Evolutionary conservation across 495 filamentous ascomycete genomes (phyloP).

Genomic region (Penicillium lividum): DNA sequence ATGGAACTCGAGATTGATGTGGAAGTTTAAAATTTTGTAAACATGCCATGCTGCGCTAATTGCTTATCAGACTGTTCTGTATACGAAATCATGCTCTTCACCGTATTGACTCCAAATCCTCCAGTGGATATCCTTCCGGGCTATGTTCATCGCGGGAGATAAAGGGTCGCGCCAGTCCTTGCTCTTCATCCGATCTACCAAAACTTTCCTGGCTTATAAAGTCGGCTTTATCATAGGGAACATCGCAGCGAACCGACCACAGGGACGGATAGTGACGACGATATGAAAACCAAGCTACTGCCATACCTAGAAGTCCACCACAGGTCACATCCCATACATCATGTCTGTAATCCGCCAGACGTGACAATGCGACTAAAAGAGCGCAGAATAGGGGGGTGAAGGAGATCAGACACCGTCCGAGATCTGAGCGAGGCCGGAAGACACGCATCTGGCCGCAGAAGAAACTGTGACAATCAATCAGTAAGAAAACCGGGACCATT

Average conservation of each 20-base stretch:
- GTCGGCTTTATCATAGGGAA: conserved; percentile 53
- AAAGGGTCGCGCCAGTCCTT: conserved; percentile 24
- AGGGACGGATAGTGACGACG: conserved; percentile 65
- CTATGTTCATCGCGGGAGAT: conserved; percentile 15
- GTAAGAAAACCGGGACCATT: not conserved
- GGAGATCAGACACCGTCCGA: conserved; percentile 59
- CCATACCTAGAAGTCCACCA: conserved; percentile 72
- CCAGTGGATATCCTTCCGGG: conserved; percentile 29
- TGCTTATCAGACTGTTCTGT: not conserved
- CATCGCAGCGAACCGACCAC: conserved; percentile 49
- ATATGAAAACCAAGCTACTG: conserved; percentile 81
- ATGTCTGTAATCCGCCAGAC: conserved; percentile 91
- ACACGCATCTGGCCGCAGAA: conserved; percentile 76
- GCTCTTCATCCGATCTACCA: conserved; percentile 49
- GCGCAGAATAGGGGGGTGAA: conserved; percentile 75
- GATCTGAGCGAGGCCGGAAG: conserved; percentile 72
- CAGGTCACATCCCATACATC: conserved; percentile 89
- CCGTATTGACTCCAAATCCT: conserved; percentile 15
- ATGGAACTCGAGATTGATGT: no score
- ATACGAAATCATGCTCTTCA: not conserved
- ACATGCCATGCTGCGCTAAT: not conserved
- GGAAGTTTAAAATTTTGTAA: no score
- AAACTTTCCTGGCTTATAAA: conserved; percentile 35
- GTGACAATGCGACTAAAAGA: conserved; percentile 83
- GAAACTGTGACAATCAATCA: conserved; percentile 48